A percentile compares a stretch with the other conserved stretches of the same genome.
These are phyloP conservation scores for Schizosaccharomyces lindneri DNA, from an alignment of 805 yeast species.

Conservation along the genomic window DNA sequence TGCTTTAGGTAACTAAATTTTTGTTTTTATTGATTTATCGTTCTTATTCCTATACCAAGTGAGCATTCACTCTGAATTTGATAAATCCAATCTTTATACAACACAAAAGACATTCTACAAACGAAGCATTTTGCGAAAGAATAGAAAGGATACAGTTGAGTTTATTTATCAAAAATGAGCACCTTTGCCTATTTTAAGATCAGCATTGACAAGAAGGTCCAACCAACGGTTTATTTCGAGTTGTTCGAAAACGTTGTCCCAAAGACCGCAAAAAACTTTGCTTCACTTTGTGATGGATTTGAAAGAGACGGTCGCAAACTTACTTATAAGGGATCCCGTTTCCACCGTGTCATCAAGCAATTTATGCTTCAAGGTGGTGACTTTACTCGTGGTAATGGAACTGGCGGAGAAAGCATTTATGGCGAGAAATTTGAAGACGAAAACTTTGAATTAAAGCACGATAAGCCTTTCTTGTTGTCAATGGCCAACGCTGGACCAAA, in stretches of 20 bases:
- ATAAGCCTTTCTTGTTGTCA: conserved; percentile 58
- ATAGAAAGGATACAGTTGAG: background rate
- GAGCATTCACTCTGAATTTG: too few relatives aligned
- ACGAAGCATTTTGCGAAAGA: too few relatives aligned
- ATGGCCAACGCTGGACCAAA: conserved; percentile 96
- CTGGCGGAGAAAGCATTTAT: conserved; percentile 64
- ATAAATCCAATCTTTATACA: too few relatives aligned
- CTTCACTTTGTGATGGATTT: conserved; percentile 59
- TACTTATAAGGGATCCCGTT: conserved; percentile 47
- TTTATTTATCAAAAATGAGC: background rate
- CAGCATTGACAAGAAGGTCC: background rate
- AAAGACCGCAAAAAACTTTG: conserved; percentile 72
- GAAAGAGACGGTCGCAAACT: conserved; percentile 52
- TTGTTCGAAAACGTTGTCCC: conserved; percentile 70
- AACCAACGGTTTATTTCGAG: conserved; percentile 38
- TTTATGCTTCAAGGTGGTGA: conserved; percentile 84
- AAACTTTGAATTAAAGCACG: conserved; percentile 24
- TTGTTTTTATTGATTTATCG: background rate
- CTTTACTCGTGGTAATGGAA: conserved; percentile 27
- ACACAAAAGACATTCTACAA: too few relatives aligned
- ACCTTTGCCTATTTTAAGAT: background rate
- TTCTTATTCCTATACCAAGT: background rate
- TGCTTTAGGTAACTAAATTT: too few relatives aligned
- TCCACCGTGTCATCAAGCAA: conserved; percentile 66
- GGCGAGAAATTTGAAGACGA: conserved; percentile 83